Base-by-base conservation (phyloP, 2,329 filamentous ascomycete species). In the Cadophora luteo-olivacea region DNA sequence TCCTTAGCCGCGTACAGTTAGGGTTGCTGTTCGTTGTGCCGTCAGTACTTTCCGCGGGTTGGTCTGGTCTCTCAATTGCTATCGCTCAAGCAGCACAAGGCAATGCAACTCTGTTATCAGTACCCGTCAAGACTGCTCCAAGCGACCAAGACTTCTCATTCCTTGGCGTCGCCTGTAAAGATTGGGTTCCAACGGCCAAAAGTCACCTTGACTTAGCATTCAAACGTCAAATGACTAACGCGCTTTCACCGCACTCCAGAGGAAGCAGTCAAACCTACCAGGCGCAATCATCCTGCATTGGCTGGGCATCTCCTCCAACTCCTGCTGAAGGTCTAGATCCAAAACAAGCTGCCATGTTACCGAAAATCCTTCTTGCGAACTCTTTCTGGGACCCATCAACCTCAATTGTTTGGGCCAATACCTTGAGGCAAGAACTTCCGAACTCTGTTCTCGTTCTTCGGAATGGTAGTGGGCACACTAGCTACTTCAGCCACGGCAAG, bases 311-410 rank as follows among this genome's bases (percentile, higher is more conserved):
- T 12, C 64, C 22, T 32, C 64, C 64, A 16, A 41, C 62, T 45
- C 62, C 38, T 16, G 16, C 4, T 19, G 19, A 41, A 48, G 58
- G n/a, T 16, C 22, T 49, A 32, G 6, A 14, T 32, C 48, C 48
- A 25, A 58, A 51, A 38, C 24, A 4, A 12, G 36, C 24, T 74
- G 77, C 51, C 71, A 72, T 5, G 57, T 75, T 8, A 69, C 57
- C 76, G 5, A 75, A 76, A 19, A 77, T 83, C 38, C 70, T 84
- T 61, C 70, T 81, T 68, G 78, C 81, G 5, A 82, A 81, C 66
- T 75, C 80, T 12, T 74, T 78, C 1, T 77, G 77, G 66, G 82
- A 84, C 72, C 81, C 82, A 1, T 78, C 76, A 41, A 82, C 81
- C 1, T 77, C 77, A 29, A 79, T 79, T 63, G 72, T 75, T 22